These are phyloP conservation scores for Besnoitia besnoiti DNA, from an alignment of 169 alveolate genomes.

Conservation along the genomic window DNA sequence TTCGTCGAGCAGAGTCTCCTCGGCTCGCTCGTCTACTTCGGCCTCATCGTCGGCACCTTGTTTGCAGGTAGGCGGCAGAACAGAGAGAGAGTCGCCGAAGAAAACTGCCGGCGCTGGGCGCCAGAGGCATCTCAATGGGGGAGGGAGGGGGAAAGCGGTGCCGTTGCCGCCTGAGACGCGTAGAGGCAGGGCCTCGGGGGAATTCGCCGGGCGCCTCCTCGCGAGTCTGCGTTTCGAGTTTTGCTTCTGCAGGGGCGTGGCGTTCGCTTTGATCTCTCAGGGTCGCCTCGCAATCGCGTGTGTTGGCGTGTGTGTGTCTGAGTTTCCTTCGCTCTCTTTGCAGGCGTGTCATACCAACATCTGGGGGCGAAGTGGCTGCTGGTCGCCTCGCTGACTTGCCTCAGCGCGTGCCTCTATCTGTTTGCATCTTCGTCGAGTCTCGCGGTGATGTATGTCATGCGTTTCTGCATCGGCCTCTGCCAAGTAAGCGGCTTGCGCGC, in stretches of 20 bases:
- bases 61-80: slow-evolving; percentile 71
- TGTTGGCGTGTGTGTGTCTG: no score
- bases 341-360: slow-evolving; percentile 68
- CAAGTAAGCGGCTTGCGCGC: slow-evolving; percentile 22
- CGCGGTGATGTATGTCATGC: slow-evolving; percentile 78
- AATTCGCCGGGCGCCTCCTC: no score
- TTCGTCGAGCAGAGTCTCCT: slow-evolving; percentile 75
- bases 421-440: slow-evolving; percentile 77
- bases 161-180: no score
- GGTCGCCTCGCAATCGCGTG: no score
- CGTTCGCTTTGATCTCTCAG: no score
- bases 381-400: slow-evolving; percentile 69
- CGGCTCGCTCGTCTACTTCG: slow-evolving; percentile 83
- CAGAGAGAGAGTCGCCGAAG: neutral
- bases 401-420: slow-evolving; percentile 72
- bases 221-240: no score
- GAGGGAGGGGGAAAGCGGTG: no score
- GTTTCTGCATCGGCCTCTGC: slow-evolving; percentile 87
- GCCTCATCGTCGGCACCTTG: slow-evolving; percentile 79
- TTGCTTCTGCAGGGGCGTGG: no score
- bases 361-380: slow-evolving; percentile 76
- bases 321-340: neutral
- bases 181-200: no score
- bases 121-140: no score
- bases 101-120: neutral